Conservation (phyloP, 2,329 filamentous ascomycete species). For the Clonostachys solani region DNA sequence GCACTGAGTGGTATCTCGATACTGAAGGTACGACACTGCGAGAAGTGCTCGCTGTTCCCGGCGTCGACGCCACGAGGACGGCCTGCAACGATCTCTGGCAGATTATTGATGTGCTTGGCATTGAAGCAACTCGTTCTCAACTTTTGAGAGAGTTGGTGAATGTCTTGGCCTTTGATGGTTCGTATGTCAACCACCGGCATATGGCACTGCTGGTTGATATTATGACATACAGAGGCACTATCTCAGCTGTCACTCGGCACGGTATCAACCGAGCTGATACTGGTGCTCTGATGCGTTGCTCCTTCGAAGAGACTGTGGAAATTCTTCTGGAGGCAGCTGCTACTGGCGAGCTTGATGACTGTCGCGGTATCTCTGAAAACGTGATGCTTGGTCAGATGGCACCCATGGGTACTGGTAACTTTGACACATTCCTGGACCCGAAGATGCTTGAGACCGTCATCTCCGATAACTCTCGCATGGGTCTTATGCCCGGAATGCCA, state of each 20-base stretch:
- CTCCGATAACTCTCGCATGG: conserved; percentile 84
- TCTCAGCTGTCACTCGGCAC: conserved; percentile 96
- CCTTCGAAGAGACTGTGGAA: conserved; percentile 98
- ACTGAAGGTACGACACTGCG: conserved; percentile 87
- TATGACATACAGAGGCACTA: conserved; percentile 91
- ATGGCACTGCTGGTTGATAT: conserved; percentile 93
- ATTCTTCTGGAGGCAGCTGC: conserved; percentile 95
- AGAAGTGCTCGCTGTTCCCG: conserved; percentile 79
- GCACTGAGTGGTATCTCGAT: conserved; percentile 93
- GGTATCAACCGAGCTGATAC: conserved; percentile 98
- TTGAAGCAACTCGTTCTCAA: conserved; percentile 86
- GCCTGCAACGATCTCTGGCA: conserved; percentile 97
- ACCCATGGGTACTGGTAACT: conserved; percentile 93
- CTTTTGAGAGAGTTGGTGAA: conserved; percentile 85
- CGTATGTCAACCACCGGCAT: conserved; percentile 98
- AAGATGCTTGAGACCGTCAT: conserved; percentile 95
- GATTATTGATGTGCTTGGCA: conserved; percentile 90
- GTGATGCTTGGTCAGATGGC: conserved; percentile 97
- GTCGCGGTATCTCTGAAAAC: conserved; percentile 97
- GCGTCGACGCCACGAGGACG: conserved; percentile 80
- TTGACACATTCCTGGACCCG: conserved; percentile 89
- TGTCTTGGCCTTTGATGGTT: conserved; percentile 96
- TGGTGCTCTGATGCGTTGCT: conserved; percentile 97
- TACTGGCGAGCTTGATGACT: conserved; percentile 93
- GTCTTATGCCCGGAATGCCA: conserved; percentile 74